These are phyloP conservation scores for Hypoxylon sp. DNA, from an alignment of 2,329 filamentous ascomycete genomes.

Conservation along the genomic window DNA sequence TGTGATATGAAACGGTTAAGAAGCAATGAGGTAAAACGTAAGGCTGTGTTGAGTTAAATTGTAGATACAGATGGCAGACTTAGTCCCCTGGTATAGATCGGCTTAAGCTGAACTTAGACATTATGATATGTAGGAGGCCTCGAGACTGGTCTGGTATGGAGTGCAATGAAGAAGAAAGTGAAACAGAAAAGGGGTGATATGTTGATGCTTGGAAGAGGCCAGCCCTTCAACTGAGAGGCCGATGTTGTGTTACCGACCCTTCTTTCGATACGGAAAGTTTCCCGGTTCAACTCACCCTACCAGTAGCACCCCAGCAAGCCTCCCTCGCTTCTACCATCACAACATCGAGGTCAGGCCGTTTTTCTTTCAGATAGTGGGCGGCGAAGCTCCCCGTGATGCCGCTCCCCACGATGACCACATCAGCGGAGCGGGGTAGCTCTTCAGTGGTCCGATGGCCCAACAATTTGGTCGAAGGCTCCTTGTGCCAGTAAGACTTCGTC, in stretches of 20 bases:
- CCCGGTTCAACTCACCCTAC: slow-evolving; percentile 68
- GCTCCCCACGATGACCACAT: slow-evolving; percentile 79
- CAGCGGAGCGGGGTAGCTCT: slow-evolving; percentile 71
- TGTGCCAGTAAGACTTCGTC: slow-evolving; percentile 80
- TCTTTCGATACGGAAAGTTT: neutral
- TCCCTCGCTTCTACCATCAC: slow-evolving; percentile 83
- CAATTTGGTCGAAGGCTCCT: slow-evolving; percentile 73
- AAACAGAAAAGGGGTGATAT: neutral
- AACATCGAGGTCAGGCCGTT: slow-evolving; percentile 63
- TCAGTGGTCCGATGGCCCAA: slow-evolving; percentile 76
- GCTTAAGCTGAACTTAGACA: neutral
- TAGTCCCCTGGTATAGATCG: neutral
- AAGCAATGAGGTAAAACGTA: slow-evolving; percentile 11
- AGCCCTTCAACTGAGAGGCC: neutral
- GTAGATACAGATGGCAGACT: neutral
- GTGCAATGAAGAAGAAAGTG: neutral
- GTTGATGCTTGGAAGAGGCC: neutral
- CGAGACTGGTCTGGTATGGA: neutral
- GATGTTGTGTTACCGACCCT: neutral
- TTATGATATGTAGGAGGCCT: neutral
- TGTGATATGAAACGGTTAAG: slow-evolving; percentile 3
- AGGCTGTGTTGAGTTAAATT: neutral
- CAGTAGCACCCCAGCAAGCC: slow-evolving; percentile 86
- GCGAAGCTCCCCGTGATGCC: slow-evolving; percentile 83
- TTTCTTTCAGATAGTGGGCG: slow-evolving; percentile 71